A percentile compares a stretch with the other conserved stretches of the same genome.
Conservation (phyloP, 495 filamentous ascomycete genomes). For the Penicillium verhagenii region DNA sequence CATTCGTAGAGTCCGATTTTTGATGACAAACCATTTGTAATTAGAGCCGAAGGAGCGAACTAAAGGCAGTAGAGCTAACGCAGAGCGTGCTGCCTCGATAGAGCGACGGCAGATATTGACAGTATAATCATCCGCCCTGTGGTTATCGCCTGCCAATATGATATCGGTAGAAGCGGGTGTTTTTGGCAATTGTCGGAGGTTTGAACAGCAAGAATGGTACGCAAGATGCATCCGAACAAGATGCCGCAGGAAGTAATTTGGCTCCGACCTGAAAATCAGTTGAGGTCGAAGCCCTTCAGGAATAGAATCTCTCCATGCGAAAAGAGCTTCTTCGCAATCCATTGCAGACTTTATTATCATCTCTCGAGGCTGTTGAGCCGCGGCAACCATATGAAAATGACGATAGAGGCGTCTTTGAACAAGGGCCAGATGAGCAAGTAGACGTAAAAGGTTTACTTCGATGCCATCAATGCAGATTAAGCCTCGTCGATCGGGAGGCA, state of each 20-base stretch:
- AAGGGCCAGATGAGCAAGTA: constrained; percentile 13
- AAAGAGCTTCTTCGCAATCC: constrained; percentile 10
- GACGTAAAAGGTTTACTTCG: constrained; percentile 14
- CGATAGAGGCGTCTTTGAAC: constrained; percentile 17
- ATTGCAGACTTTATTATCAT: constrained; percentile 4
- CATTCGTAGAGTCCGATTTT: neutral
- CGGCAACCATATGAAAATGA: constrained; percentile 9
- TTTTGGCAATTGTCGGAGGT: constrained; percentile 12
- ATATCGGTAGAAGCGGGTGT: constrained; percentile 1
- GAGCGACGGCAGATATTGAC: neutral
- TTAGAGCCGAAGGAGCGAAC: constrained; percentile 3
- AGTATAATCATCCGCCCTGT: neutral
- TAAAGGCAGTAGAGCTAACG: constrained; percentile 5
- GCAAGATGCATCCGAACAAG: constrained; percentile 17
- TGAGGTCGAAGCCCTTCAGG: constrained; percentile 1
- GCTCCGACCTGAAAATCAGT: neutral
- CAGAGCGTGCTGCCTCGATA: constrained; percentile 16
- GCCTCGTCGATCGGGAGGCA: constrained; percentile 15
- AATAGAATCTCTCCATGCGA: constrained; percentile 12
- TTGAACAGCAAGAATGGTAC: constrained; percentile 19
- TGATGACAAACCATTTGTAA: constrained; percentile 9
- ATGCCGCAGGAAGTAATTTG: constrained; percentile 6
- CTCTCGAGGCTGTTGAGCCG: neutral
- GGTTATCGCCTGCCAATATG: neutral
- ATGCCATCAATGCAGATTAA: constrained; percentile 4